Base-by-base conservation (phyloP, 306 rosid genomes). In the Geum urbanum region DNA sequence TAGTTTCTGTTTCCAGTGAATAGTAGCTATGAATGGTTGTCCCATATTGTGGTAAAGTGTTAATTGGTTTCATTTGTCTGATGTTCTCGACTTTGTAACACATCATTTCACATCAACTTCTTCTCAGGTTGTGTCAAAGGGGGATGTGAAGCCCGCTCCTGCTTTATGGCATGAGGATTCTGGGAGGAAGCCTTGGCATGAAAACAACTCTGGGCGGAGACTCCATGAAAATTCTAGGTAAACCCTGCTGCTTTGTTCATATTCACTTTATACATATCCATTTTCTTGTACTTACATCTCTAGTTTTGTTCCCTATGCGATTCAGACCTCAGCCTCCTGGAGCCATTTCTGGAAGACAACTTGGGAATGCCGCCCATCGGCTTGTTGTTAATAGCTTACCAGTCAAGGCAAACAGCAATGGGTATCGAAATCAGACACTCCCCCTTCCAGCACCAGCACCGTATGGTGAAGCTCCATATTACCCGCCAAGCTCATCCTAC, bases 111-210 rank as follows among this genome's bases (percentile, higher is more conserved):
- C 73, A 6, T 37, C 53, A 35, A 49, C 11, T 19, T 47, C 12
- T 76, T 32, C 22, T 67, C 87, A 95, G 99, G 78, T 6, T 53
- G 96, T 95, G 69, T 74, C 79, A 22, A 0, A 76, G 61, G 92
- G 87, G 54, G 92, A 95, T 83, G 2, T 95, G 64, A 80, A 87
- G 78, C 92, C 96, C 70, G 89, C 77, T 18, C 97, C 95, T 58
- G 90, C 59, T 73, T 73, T 87, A 51, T 89, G 99, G 99, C 99
- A 95, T 77, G 97, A 95, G 84, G 97, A 90, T 69, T 69, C 78
- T 5, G 97, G 94, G 27, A 73, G 96, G 83, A 84, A 63, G 74
- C 81, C 53, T 35, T 24, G 52, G 79, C 83, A 44, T 84, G 63
- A 57, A 14, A 57, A 86, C 40, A 56, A 90, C 69, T 66, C 77